phyloP scores from a whole-genome alignment of 345 rosid genomes.

The Aquilaria malaccensis region DNA sequence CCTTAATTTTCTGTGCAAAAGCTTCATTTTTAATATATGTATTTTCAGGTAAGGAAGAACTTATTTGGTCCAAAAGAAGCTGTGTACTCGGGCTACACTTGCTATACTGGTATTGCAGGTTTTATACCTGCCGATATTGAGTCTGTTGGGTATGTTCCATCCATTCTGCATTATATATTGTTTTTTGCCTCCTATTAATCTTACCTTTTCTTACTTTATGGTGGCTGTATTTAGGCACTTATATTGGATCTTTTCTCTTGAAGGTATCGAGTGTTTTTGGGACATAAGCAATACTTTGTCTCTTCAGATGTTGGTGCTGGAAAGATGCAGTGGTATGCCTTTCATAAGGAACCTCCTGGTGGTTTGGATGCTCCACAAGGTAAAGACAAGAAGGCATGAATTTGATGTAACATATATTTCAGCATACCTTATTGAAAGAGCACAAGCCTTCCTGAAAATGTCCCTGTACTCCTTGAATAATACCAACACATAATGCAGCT shows the following conservation, averaged over 20 bases:
- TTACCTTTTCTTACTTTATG: neutral
- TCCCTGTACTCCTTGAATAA: neutral
- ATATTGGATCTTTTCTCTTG: constrained; percentile 16
- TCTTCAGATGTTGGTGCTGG: constrained; percentile 97
- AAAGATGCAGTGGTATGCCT: constrained; percentile 99
- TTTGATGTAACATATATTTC: neutral
- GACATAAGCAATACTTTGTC: constrained; percentile 95
- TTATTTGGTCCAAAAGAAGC: constrained; percentile 75
- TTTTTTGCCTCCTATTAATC: constrained; percentile 2
- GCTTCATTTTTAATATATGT: neutral
- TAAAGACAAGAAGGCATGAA: constrained; percentile 14
- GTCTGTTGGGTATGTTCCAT: constrained; percentile 67
- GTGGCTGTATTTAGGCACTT: constrained; percentile 2
- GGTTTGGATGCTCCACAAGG: constrained; percentile 63
- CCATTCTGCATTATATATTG: constrained; percentile 3
- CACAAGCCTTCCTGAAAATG: neutral
- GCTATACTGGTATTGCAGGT: constrained; percentile 94
- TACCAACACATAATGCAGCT: neutral
- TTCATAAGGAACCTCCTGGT: constrained; percentile 75
- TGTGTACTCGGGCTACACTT: constrained; percentile 79
- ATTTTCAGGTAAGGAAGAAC: constrained; percentile 64
- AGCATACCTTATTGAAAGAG: neutral
- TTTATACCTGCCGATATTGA: constrained; percentile 88
- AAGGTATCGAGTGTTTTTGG: constrained; percentile 88
- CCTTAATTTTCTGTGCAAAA: neutral